These are phyloP conservation scores for Solanum rostratum DNA, from an alignment of 257 asterid genomes.

Conservation along the genomic window DNA sequence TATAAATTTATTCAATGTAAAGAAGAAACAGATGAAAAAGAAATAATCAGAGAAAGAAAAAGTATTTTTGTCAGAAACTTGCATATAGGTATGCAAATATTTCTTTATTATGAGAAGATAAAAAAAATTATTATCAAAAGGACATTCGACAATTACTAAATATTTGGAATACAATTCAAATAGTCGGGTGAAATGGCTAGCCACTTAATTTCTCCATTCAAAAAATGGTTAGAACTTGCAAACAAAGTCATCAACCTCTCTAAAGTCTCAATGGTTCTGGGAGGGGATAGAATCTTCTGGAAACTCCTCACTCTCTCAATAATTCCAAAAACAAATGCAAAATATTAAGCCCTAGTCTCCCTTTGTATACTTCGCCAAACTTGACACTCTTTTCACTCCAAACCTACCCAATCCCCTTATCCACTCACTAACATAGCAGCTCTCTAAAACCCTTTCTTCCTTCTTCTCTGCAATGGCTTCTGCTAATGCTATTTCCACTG, in stretches of 20 bases:
- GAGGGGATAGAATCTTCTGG: constrained; percentile 24
- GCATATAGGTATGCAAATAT: neutral
- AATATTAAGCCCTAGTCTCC: constrained; percentile 31
- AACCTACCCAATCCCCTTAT: constrained; percentile 14
- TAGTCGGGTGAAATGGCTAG: neutral
- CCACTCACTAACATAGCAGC: constrained; percentile 13
- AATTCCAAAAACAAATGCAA: neutral
- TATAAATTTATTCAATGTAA: neutral
- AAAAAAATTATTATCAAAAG: neutral
- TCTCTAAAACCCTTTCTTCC: neutral
- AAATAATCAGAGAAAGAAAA: too few relatives aligned
- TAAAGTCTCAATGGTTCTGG: constrained; percentile 7
- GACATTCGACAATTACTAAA: too few relatives aligned
- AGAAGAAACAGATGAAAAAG: too few relatives aligned
- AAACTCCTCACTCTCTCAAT: constrained; percentile 5
- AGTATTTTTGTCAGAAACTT: too few relatives aligned
- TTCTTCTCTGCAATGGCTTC: constrained; percentile 54
- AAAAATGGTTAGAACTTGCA: neutral
- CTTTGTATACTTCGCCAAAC: neutral
- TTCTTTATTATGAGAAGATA: fast-evolving
- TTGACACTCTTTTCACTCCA: neutral
- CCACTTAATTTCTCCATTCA: neutral
- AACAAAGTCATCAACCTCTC: neutral
- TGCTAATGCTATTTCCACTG: constrained; percentile 69
- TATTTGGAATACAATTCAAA: too few relatives aligned